Conservation (phyloP, 495 filamentous ascomycete species). For the Pseudoneurospora amorphoporcata region DNA sequence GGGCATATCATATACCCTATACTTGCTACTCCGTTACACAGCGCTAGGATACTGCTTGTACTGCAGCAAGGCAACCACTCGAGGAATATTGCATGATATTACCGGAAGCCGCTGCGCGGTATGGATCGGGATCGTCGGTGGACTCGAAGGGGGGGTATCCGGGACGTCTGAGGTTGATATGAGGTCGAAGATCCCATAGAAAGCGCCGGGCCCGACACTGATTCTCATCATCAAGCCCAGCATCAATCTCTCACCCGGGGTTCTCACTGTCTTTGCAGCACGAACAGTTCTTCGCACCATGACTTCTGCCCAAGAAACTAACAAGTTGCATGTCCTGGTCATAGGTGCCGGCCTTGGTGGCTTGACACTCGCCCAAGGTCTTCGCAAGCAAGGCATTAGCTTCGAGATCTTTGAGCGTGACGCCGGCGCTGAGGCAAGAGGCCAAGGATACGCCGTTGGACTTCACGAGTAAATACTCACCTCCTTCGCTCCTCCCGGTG, state of each 20-base stretch:
- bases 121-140: not conserved
- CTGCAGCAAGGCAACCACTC: not conserved
- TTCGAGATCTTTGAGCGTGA: conserved; percentile 44
- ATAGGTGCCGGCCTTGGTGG: conserved; percentile 27
- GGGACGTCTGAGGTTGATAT: not conserved
- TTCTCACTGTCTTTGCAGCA: not conserved
- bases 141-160: not conserved
- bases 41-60: not conserved
- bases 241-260: not conserved
- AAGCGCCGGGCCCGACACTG: not conserved
- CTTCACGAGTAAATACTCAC: conserved; percentile 39
- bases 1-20: not conserved
- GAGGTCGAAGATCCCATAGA: not conserved
- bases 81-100: not conserved
- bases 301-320: not conserved
- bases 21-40: not conserved
- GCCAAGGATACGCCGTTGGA: conserved; percentile 44
- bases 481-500: not conserved
- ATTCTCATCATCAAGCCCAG: not conserved
- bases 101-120: not conserved
- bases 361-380: conserved; percentile 28
- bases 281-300: not conserved
- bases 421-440: conserved; percentile 21
- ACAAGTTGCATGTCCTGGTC: conserved; percentile 12
- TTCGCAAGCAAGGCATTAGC: conserved; percentile 40